These are phyloP conservation scores for Metschnikowia kunwiensis DNA, from an alignment of 805 yeast genomes.

Conservation along the genomic window DNA sequence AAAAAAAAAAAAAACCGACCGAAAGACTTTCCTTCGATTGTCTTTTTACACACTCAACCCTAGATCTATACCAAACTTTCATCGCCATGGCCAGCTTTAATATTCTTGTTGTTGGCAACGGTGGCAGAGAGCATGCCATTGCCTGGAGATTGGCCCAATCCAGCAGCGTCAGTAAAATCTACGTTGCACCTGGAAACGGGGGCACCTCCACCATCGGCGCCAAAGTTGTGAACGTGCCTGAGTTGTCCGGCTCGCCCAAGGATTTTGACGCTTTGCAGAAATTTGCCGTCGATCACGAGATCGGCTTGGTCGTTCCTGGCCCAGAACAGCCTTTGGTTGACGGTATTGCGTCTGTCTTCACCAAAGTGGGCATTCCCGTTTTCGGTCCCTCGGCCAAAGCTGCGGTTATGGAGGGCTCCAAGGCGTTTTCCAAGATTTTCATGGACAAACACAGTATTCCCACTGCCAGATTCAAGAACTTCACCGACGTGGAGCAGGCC, in stretches of 20 bases:
- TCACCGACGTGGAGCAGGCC: conserved; percentile 74
- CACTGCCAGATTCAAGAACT: conserved; percentile 86
- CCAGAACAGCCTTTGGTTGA: conserved; percentile 99
- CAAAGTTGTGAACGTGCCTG: conserved; percentile 66
- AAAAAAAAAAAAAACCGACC: conserved; percentile 1
- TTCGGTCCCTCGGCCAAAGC: conserved; percentile 95
- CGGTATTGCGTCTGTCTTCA: conserved; percentile 74
- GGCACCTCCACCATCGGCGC: conserved; percentile 60
- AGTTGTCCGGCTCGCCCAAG: conserved; percentile 57
- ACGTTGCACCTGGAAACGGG: conserved; percentile 96
- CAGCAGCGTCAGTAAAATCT: conserved; percentile 64
- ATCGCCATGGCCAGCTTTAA: conserved; percentile 16
- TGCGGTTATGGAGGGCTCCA: conserved; percentile 95
- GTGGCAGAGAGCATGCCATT: conserved; percentile 98
- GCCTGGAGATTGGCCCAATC: conserved; percentile 90
- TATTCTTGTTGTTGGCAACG: conserved; percentile 86
- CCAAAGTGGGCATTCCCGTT: conserved; percentile 85
- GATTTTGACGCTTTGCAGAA: conserved; percentile 68
- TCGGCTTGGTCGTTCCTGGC: conserved; percentile 87
- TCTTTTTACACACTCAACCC: too few relatives aligned
- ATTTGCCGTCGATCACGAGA: conserved; percentile 66
- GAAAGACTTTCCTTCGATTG: too few relatives aligned
- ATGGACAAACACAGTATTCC: conserved; percentile 93
- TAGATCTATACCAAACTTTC: too few relatives aligned
- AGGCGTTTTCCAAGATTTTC: conserved; percentile 88